Conservation (phyloP, 805 yeast genomes). For the Sugiyamaella lignohabitans region DNA sequence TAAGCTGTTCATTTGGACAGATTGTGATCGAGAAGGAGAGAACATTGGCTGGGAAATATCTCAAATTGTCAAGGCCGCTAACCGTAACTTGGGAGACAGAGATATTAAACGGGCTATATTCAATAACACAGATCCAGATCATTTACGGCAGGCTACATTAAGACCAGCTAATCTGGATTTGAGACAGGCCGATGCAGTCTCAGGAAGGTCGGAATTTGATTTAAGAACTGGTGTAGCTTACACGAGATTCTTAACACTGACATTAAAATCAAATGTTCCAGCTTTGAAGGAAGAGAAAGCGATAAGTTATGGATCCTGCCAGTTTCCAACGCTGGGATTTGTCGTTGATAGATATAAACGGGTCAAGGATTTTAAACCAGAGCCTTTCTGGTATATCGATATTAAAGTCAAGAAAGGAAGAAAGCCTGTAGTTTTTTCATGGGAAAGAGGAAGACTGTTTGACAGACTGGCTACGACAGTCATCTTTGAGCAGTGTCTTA, state of each 20-base stretch:
- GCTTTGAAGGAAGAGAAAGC: constrained; percentile 26
- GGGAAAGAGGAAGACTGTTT: constrained; percentile 69
- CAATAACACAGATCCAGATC: constrained; percentile 75
- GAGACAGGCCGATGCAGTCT: constrained; percentile 74
- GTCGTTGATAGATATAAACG: constrained; percentile 86
- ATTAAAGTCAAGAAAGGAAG: constrained; percentile 35
- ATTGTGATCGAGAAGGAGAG: constrained; percentile 96
- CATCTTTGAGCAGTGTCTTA: constrained; percentile 63
- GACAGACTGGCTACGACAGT: constrained; percentile 61
- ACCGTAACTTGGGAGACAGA: constrained; percentile 40
- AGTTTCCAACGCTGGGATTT: constrained; percentile 94
- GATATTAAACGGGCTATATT: constrained; percentile 71
- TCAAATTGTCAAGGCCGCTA: constrained; percentile 55
- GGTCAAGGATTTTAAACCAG: constrained; percentile 63
- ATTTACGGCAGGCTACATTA: constrained; percentile 67
- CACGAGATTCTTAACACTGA: constrained; percentile 68
- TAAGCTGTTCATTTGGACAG: constrained; percentile 90
- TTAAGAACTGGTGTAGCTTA: constrained; percentile 83
- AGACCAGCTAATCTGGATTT: constrained; percentile 58
- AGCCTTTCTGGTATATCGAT: constrained; percentile 71
- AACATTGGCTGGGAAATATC: constrained; percentile 81
- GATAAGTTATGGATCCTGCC: constrained; percentile 88
- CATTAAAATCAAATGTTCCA: constrained; percentile 31
- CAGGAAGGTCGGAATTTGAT: constrained; percentile 81
- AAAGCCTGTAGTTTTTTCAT: constrained; percentile 41